Conservation (phyloP, 2,329 filamentous ascomycete species). For the Ceratocystis lukuohia region DNA sequence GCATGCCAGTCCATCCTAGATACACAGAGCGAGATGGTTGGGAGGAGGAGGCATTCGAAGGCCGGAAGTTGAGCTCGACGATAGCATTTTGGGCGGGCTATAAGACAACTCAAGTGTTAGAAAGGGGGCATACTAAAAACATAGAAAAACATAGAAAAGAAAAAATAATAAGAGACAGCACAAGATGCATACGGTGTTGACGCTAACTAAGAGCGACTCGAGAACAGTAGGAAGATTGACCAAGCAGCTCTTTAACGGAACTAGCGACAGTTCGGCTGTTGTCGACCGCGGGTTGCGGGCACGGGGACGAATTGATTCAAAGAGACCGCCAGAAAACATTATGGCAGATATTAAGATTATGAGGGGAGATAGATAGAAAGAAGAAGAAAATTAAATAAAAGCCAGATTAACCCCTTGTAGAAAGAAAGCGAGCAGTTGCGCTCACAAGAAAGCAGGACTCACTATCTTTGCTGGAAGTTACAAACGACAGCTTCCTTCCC, state of each 20-base stretch:
- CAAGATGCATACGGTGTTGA: constrained; percentile 59
- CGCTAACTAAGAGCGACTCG: constrained; percentile 71
- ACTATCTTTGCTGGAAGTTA: not conserved
- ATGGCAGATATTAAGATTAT: not conserved
- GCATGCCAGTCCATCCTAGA: constrained; percentile 95
- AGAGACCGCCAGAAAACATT: constrained; percentile 17
- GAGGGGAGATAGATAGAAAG: not conserved
- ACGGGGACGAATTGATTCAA: constrained; percentile 19
- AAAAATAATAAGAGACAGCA: constrained; percentile 15
- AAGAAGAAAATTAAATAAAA: not conserved
- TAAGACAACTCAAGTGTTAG: constrained; percentile 20
- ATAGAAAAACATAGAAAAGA: not conserved
- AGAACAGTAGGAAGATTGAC: constrained; percentile 81
- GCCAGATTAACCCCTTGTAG: not conserved
- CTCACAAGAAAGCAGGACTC: not conserved
- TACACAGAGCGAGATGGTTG: constrained; percentile 53
- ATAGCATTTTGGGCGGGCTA: constrained; percentile 91
- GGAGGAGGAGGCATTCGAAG: constrained; percentile 30
- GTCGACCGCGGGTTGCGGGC: constrained; percentile 46
- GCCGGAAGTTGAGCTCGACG: constrained; percentile 71
- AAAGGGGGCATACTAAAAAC: not conserved
- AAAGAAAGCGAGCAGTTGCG: not conserved
- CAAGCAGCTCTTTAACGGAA: constrained; percentile 84
- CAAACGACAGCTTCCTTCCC: not conserved
- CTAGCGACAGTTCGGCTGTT: constrained; percentile 69